A percentile compares a stretch with the other conserved stretches of the same genome.
Evolutionary conservation across 768 basidiomycete species (phyloP).

Genomic region (Tricholoma bakamatsutake): DNA sequence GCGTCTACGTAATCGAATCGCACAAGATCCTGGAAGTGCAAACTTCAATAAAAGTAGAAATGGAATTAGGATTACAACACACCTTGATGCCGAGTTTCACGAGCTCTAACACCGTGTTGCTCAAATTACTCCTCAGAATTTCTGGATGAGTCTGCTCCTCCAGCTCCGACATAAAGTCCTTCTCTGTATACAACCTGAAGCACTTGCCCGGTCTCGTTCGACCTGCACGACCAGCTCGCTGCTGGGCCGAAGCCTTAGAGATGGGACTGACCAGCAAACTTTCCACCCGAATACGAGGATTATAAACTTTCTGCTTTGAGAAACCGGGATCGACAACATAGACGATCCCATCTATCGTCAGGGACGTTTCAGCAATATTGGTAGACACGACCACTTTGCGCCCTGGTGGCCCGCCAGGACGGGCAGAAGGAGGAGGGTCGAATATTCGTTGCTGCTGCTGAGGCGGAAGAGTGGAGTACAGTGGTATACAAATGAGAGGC

Average conservation of each 20-base stretch:
- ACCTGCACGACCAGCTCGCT: constrained; percentile 93
- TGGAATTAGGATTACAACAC: constrained; percentile 6
- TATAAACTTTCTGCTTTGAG: constrained; percentile 98
- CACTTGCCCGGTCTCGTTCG: constrained; percentile 96
- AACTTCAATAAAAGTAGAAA: neutral
- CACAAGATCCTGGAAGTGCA: constrained; percentile 62
- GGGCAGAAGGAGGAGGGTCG: constrained; percentile 72
- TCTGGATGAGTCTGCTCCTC: constrained; percentile 98
- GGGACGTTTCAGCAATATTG: constrained; percentile 95
- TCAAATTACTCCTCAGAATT: constrained; percentile 88
- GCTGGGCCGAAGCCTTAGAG: constrained; percentile 94
- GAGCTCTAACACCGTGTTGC: constrained; percentile 88
- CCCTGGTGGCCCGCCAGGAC: constrained; percentile 69
- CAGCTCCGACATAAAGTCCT: constrained; percentile 92
- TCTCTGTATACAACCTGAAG: constrained; percentile 94
- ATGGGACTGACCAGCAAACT: constrained; percentile 90
- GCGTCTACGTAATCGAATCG: constrained; percentile 88
- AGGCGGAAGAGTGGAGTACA: constrained; percentile 93
- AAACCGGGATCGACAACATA: constrained; percentile 98
- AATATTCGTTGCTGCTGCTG: constrained; percentile 96
- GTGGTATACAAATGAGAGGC: constrained; percentile 83
- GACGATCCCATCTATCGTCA: constrained; percentile 99
- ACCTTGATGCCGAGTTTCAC: constrained; percentile 93
- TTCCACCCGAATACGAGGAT: constrained; percentile 95
- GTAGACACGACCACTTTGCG: constrained; percentile 94